Percentiles rank a stretch among this genome's conserved stretches.
phyloP scores from a whole-genome alignment of 352 stramenopile genomes.

The Phytophthora parvispora region DNA sequence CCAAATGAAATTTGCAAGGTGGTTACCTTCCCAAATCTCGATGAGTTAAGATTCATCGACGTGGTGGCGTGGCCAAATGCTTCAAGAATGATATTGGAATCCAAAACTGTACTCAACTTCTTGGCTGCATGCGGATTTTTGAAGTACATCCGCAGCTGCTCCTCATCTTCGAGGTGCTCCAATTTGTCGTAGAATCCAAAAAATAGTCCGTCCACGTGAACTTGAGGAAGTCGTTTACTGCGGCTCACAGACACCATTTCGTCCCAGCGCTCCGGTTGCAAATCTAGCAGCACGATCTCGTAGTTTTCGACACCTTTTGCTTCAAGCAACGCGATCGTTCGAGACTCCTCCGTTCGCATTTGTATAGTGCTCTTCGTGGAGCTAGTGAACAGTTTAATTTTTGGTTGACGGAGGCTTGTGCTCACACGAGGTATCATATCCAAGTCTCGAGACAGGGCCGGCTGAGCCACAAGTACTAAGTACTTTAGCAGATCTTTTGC shows the following conservation, averaged over 20 bases:
- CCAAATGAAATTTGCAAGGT: constrained; percentile 62
- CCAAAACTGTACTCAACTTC: constrained; percentile 68
- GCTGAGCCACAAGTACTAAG: constrained; percentile 63
- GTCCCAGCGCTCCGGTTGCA: constrained; percentile 66
- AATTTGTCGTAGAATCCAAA: constrained; percentile 88
- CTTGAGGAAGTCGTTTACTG: constrained; percentile 78
- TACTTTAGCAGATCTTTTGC: constrained; percentile 87
- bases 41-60: constrained; percentile 79
- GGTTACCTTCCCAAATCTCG: constrained; percentile 76
- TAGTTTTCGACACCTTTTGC: constrained; percentile 74
- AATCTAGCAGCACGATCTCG: constrained; percentile 78
- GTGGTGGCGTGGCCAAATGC: constrained; percentile 78
- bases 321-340: constrained; percentile 80
- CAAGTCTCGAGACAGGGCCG: constrained; percentile 27
- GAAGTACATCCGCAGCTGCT: constrained; percentile 85
- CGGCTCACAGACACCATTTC: constrained; percentile 78
- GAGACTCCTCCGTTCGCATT: constrained; percentile 82
- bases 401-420: constrained; percentile 18
- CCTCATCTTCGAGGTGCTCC: constrained; percentile 80
- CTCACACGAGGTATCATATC: not conserved
- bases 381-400: constrained; percentile 80
- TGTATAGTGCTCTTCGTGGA: constrained; percentile 88
- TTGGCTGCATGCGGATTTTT: constrained; percentile 71
- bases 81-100: constrained; percentile 84
- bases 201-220: constrained; percentile 77